These are phyloP conservation scores for Aspergillus diversus DNA, from an alignment of 495 filamentous ascomycete species.

Conservation along the genomic window DNA sequence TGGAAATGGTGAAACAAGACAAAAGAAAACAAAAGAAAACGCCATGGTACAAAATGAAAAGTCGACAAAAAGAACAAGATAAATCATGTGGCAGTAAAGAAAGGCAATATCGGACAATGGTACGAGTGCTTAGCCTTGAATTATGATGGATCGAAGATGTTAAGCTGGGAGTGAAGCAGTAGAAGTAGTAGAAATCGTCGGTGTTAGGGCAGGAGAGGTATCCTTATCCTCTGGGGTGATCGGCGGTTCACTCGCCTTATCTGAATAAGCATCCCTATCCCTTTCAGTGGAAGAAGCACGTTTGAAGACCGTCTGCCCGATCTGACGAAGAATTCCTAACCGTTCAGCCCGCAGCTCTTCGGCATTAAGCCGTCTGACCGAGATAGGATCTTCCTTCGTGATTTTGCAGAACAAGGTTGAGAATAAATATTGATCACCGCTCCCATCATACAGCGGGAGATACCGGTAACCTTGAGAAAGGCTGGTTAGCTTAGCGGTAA, in stretches of 20 bases:
- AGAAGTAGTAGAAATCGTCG: conserved; percentile 45
- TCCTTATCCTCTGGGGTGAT: conserved; percentile 40
- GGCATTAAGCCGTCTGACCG: conserved; percentile 47
- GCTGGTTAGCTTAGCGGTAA: conserved; percentile 87
- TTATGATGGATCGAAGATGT: not conserved
- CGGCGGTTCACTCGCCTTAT: conserved; percentile 37
- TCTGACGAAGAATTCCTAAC: conserved; percentile 52
- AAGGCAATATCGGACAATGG: not conserved
- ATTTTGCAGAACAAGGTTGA: conserved; percentile 93
- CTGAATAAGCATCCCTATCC: conserved; percentile 37
- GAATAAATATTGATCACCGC: conserved; percentile 89
- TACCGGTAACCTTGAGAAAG: conserved; percentile 96
- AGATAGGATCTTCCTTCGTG: conserved; percentile 62
- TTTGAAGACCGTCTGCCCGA: conserved; percentile 55
- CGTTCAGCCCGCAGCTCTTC: conserved; percentile 56
- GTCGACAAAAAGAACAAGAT: conserved; percentile 3
- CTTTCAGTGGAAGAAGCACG: conserved; percentile 53
- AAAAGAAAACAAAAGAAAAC: conserved; percentile 6
- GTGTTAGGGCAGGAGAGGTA: conserved; percentile 43
- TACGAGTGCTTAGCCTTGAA: not conserved
- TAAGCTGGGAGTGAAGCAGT: conserved; percentile 36
- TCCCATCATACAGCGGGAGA: conserved; percentile 85
- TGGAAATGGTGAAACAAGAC: conserved; percentile 2
- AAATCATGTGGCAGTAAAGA: conserved; percentile 1
- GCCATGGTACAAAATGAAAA: not conserved